Conservation (phyloP, 1,139 yeast species). For the Geotrichum macrosporum region DNA sequence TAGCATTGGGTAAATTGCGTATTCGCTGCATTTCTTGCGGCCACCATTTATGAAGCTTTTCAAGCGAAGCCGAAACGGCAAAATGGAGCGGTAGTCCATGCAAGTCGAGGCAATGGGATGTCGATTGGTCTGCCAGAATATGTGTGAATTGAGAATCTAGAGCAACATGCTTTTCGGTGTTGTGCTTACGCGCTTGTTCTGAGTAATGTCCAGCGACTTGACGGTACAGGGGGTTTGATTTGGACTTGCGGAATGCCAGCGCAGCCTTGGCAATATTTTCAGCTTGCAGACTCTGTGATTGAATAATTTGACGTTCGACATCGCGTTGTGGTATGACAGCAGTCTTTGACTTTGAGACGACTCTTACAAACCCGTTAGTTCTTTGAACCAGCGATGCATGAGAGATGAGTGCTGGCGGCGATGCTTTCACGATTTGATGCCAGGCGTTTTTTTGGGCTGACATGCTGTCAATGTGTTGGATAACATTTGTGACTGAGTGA, state of each 20-base stretch:
- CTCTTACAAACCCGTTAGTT: too few species aligned
- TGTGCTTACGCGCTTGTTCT: conserved; percentile 25
- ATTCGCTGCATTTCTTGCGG: conserved; percentile 12
- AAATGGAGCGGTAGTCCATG: conserved; percentile 32
- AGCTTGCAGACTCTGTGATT: background rate
- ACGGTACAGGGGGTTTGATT: conserved; percentile 30
- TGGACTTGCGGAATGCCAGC: conserved; percentile 25
- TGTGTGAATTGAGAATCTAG: conserved; percentile 22
- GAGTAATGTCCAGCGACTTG: conserved; percentile 32
- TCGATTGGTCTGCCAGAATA: conserved; percentile 23
- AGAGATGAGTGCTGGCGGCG: background rate
- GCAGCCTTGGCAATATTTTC: conserved; percentile 5
- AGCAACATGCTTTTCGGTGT: conserved; percentile 20
- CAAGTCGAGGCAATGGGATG: conserved; percentile 28
- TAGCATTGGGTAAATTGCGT: background rate
- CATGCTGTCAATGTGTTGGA: background rate
- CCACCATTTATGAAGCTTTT: conserved; percentile 28
- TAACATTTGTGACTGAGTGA: conserved; percentile 2
- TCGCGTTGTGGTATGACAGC: background rate
- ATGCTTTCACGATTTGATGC: background rate
- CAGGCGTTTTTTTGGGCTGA: background rate
- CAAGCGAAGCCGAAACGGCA: conserved; percentile 28
- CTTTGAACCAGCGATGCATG: background rate
- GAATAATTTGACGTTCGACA: conserved; percentile 1
- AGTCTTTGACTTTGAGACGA: background rate